Evolutionary conservation across 805 yeast species (phyloP), one percentile per base, ranked within the genome.

Genomic region (Kuraishia hungarica): DNA sequence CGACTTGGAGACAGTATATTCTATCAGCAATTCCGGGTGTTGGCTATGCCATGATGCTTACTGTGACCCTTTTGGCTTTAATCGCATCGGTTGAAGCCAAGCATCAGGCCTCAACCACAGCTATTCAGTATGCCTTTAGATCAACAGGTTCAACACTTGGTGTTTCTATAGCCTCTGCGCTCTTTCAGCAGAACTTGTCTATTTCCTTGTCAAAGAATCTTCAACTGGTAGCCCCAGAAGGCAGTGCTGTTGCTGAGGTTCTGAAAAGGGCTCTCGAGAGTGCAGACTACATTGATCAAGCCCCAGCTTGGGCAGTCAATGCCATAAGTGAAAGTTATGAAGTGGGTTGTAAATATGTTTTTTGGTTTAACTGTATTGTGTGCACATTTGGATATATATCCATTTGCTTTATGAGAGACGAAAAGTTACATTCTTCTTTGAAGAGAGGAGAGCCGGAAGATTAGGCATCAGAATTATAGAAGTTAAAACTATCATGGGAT

Each of bases 91-190:
- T 84, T 3, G 84, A 87, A 13, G 69, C 74, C 26, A 79, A 80
- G 56, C 78, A 74, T 64, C 94, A 87, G 67, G 96, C 96, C 1
- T 80, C 89, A 13, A 83, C 91, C 1, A 89, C 96, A 0, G 86
- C 94, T 0, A 86, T 89, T 55, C 93, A 88, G 64, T 89, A 89
- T 66, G 88, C 92, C 0, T 89, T 87, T 73, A 77, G 96, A 63
- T 85, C 93, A 10, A 84, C 91, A 0, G 96, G 96, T 0, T 86
- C 93, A n/a, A 87, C 94, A 0, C 69, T 89, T 52, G 96, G 96
- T 46, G 91, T 89, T 17, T 74, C 92, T 1, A 61, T 84, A 13
- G 84, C 88, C 0, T 78, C 87, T 21, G 84, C 90, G 2, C 72
- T 86, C 26, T 87, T 86, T 71, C 87, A 82, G 62, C 73, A 73